These are phyloP conservation scores for Pseudozyma flocculosa DNA, from an alignment of 1,284 basidiomycete genomes.

Conservation along the genomic window DNA sequence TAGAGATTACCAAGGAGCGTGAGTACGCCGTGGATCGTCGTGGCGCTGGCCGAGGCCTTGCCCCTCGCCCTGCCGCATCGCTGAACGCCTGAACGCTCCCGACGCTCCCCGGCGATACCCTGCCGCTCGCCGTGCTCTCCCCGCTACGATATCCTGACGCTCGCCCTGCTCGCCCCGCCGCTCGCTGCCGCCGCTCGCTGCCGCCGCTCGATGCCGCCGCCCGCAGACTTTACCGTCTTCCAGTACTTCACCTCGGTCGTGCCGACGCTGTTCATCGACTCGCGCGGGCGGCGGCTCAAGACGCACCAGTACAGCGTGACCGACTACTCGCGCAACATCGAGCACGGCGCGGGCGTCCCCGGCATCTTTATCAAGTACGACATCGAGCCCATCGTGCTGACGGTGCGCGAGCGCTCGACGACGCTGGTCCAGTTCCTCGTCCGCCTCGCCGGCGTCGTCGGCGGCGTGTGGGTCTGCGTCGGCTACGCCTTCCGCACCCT, in stretches of 20 bases:
- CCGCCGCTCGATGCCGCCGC: too few species aligned
- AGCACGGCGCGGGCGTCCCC: constrained; percentile 77
- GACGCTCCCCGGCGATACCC: too few species aligned
- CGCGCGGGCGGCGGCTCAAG: constrained; percentile 64
- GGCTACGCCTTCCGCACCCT: constrained; percentile 44
- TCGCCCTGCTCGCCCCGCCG: too few species aligned
- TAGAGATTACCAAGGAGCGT: constrained; percentile 79
- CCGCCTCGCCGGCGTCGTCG: constrained; percentile 64
- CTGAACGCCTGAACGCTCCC: too few species aligned
- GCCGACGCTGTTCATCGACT: constrained; percentile 84
- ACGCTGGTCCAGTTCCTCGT: constrained; percentile 78
- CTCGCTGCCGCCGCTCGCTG: too few species aligned
- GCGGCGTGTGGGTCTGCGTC: constrained; percentile 58
- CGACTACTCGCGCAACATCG: constrained; percentile 77
- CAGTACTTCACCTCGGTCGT: constrained; percentile 95
- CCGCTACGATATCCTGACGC: too few species aligned
- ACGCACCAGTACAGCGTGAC: constrained; percentile 96
- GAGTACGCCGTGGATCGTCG: constrained; percentile 56
- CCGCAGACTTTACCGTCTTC: constrained; percentile 61
- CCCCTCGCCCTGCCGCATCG: too few species aligned
- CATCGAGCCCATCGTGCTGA: constrained; percentile 82
- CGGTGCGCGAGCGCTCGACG: constrained; percentile 82
- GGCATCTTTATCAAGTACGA: constrained; percentile 68
- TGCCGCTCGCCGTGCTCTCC: too few species aligned
- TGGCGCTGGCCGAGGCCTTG: neutral